Base-by-base conservation (phyloP, 2,329 filamentous ascomycete species). In the Fusarium incarnatum region DNA sequence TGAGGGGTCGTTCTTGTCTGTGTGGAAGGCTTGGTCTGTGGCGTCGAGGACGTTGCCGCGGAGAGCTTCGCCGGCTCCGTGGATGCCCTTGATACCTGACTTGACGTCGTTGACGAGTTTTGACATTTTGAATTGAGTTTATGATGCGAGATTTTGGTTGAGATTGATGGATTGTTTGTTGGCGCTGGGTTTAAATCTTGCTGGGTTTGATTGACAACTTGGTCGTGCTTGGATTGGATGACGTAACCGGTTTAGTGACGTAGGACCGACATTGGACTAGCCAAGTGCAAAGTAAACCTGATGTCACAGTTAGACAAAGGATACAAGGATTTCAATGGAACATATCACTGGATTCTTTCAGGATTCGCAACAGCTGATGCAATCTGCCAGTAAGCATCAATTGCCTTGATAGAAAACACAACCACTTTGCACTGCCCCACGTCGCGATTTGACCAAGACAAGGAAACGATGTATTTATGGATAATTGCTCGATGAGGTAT, bases 41-140 rank as follows among this genome's bases (percentile, higher is more conserved):
- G 65, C 70, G 1, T 74, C 60, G 46, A 75, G 58, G 16, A 54
- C 34, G 22, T 61, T 64, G 9, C 73, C 73, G 23, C 73, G 48
- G 0, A 75, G n/a, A 4, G 63, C 71, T 32, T 75, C 73, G 18
- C 73, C 73, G 4, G 73, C 68, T 5, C 73, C 73, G 12, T 58
- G 60, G 28, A 75, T 60, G 40, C 73, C 73, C 2, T 75, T 75
- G 3, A 75, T 54, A 37, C 71, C 70, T 3, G 73, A 50, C 32
- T 75, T 75, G 42, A 73, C 68, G 25, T 75, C 73, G 3, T 75
- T 47, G 1, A 74, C 22, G n/a, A 74, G 8, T 44, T 68, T 73
- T 12, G 72, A 67, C 72, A 74, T 71, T 34, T 50, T 69, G 6
- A 6, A 10, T 25, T 9, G 5, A n/a, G 12, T 28, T 12, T 2